These are phyloP conservation scores for Lepidium didymum DNA, from an alignment of 345 rosid species.

Conservation along the genomic window DNA sequence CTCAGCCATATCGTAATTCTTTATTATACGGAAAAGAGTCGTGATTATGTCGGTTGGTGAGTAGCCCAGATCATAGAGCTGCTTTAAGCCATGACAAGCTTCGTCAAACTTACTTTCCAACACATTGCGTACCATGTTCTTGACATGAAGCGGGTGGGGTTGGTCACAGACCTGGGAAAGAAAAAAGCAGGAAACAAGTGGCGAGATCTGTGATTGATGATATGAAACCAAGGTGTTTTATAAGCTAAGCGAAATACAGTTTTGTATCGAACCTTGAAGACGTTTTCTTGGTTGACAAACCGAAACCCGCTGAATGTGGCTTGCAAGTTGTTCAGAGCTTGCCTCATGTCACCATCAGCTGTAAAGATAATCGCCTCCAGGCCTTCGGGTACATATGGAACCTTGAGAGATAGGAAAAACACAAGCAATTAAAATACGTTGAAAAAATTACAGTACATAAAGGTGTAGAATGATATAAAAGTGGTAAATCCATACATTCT, in stretches of 20 bases:
- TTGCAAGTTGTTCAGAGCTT: constrained; percentile 93
- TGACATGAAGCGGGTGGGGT: constrained; percentile 95
- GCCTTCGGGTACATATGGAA: constrained; percentile 89
- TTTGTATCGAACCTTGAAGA: constrained; percentile 66
- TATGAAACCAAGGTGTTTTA: neutral
- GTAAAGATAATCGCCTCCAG: constrained; percentile 97
- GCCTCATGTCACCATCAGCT: constrained; percentile 99
- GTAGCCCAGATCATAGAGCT: constrained; percentile 85
- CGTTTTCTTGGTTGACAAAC: constrained; percentile 89
- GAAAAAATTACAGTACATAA: neutral
- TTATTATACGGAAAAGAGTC: constrained; percentile 84
- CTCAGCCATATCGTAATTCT: constrained; percentile 90
- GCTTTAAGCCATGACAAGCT: constrained; percentile 84
- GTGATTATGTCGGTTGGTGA: constrained; percentile 97
- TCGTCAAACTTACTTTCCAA: constrained; percentile 83
- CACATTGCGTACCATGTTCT: constrained; percentile 76
- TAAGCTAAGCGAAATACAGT: neutral
- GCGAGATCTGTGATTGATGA: neutral
- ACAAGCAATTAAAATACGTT: neutral
- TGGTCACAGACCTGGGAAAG: constrained; percentile 85
- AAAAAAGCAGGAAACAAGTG: neutral
- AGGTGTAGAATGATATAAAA: neutral
- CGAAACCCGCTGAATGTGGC: constrained; percentile 91
- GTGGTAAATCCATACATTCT: constrained; percentile 43
- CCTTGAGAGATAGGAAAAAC: constrained; percentile 42